Conservation (phyloP, 192 early-diverging fungal genomes). For the Diversispora eburnea region DNA sequence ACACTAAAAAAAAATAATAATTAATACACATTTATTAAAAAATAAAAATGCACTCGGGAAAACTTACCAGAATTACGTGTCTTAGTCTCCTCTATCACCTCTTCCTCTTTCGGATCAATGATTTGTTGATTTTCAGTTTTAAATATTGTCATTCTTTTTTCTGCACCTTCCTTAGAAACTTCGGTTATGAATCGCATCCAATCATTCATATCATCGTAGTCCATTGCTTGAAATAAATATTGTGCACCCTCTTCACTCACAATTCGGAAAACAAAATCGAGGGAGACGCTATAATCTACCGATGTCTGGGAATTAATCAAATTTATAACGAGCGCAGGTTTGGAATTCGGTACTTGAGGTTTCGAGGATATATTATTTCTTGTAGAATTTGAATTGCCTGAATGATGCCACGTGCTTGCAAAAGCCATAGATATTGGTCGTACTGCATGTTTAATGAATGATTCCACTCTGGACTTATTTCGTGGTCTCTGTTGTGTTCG, state of each 20-base stretch:
- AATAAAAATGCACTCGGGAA: not conserved
- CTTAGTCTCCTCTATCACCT: conserved; percentile 41
- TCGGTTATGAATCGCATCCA: conserved; percentile 68
- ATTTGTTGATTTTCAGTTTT: conserved; percentile 33
- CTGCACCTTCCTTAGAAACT: conserved; percentile 66
- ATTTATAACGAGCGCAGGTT: conserved; percentile 70
- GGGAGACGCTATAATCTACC: conserved; percentile 59
- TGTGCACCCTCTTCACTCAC: conserved; percentile 78
- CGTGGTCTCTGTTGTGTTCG: not conserved
- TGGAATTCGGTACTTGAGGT: conserved; percentile 31
- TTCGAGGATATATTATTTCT: not conserved
- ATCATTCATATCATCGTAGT: conserved; percentile 65
- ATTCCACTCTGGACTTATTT: conserved; percentile 26
- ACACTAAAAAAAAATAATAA: conserved; percentile 33
- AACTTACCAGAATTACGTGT: conserved; percentile 38
- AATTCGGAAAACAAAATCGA: conserved; percentile 75
- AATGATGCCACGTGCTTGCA: conserved; percentile 38
- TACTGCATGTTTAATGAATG: conserved; percentile 37
- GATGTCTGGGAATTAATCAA: conserved; percentile 73
- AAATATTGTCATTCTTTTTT: conserved; percentile 63
- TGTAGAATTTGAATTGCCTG: not conserved
- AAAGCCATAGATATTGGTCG: conserved; percentile 39
- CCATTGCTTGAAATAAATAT: conserved; percentile 67
- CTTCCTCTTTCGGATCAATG: conserved; percentile 3
- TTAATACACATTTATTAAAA: not conserved